Evolutionary conservation across 1,139 yeast species (phyloP).

Genomic region (Hemisphaericaspora xylofermentans): DNA sequence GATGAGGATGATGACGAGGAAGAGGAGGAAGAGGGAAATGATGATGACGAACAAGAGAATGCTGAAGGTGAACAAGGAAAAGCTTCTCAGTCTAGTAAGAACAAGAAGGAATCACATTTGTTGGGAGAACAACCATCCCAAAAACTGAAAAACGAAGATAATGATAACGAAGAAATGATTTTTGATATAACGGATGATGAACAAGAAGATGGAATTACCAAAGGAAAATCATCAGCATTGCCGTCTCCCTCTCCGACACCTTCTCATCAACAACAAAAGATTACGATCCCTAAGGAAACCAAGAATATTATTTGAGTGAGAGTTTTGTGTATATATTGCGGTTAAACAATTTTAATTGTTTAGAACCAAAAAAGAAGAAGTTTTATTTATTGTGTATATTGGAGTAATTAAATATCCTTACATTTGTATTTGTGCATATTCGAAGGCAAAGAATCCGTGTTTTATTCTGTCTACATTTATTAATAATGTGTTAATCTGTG

Average conservation of each 20-base stretch:
- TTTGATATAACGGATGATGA: conserved; percentile 29
- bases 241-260: neutral
- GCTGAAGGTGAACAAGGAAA: conserved; percentile 19
- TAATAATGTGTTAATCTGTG: conserved; percentile 1
- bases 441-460: neutral
- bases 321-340: neutral
- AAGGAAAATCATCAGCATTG: conserved; percentile 10
- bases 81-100: neutral
- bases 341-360: neutral
- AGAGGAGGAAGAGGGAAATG: conserved; percentile 33
- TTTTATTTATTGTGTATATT: conserved; percentile 1
- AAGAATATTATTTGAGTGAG: conserved; percentile 14
- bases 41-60: conserved; percentile 20
- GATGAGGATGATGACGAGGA: conserved; percentile 28
- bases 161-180: conserved; percentile 33
- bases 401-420: neutral
- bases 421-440: neutral
- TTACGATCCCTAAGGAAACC: conserved; percentile 18
- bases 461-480: neutral
- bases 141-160: conserved; percentile 5
- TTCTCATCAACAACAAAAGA: conserved; percentile 14
- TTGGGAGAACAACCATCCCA: neutral
- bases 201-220: conserved; percentile 11
- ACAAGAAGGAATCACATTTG: neutral
- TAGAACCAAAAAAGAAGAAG: neutral